Evolutionary conservation across 2,329 filamentous ascomycete species (phyloP).

Genomic region (Epichloe aotearoae): DNA sequence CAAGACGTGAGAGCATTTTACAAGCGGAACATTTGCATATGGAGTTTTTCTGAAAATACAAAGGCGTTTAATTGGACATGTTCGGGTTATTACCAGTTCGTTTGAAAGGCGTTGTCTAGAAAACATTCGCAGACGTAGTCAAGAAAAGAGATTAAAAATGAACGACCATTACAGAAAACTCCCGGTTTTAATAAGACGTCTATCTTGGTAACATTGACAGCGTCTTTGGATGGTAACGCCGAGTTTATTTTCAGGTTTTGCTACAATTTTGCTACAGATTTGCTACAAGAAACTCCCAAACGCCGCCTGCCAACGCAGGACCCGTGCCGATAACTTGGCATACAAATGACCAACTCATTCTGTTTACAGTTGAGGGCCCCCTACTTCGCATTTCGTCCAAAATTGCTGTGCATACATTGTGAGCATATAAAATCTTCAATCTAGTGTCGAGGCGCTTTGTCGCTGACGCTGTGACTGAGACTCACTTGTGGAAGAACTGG

Average conservation of each 20-base stretch:
- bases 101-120: too few relatives aligned
- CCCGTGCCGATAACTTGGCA: background rate
- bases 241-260: too few relatives aligned
- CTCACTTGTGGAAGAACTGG: constrained; percentile 45
- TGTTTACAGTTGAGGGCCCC: background rate
- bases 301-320: background rate
- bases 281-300: background rate
- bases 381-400: constrained; percentile 19
- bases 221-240: too few relatives aligned
- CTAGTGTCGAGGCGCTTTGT: background rate
- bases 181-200: rapidly evolving
- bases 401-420: constrained; percentile 14
- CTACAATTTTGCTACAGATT: background rate
- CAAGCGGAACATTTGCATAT: background rate
- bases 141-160: too few relatives aligned
- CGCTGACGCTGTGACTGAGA: constrained; percentile 10
- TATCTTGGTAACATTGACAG: too few relatives aligned
- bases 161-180: too few relatives aligned
- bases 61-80: too few relatives aligned
- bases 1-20: constrained; percentile 25
- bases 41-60: background rate
- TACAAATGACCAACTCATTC: background rate
- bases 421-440: background rate
- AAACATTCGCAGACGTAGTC: too few relatives aligned
- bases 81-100: too few relatives aligned